These are phyloP conservation scores for Talaromyces wortmannii DNA, from an alignment of 495 filamentous ascomycete species.

Conservation along the genomic window DNA sequence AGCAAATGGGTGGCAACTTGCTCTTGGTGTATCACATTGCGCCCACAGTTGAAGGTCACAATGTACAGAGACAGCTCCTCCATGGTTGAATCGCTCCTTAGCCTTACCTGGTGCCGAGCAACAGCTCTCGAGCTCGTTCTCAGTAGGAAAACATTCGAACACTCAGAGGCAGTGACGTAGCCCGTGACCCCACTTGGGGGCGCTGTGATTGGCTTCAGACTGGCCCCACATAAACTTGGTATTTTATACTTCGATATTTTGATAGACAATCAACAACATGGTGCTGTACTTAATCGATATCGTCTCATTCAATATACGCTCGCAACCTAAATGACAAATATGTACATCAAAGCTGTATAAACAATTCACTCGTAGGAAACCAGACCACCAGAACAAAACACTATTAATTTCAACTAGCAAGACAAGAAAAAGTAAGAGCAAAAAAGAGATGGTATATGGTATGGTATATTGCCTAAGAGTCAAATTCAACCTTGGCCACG, in stretches of 20 bases:
- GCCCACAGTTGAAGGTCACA: conserved; percentile 86
- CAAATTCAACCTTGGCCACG: conserved; percentile 3
- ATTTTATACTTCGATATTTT: background rate
- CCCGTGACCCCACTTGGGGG: background rate
- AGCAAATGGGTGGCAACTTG: conserved; percentile 67
- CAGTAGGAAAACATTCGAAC: background rate
- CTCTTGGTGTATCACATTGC: conserved; percentile 53
- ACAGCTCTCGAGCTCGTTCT: background rate
- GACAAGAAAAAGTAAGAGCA: background rate
- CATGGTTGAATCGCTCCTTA: conserved; percentile 21
- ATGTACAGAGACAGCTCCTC: conserved; percentile 55
- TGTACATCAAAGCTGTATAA: background rate
- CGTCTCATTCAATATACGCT: background rate
- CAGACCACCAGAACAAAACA: background rate
- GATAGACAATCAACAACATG: background rate
- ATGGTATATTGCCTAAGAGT: background rate
- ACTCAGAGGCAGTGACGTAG: background rate
- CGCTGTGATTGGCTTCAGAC: background rate
- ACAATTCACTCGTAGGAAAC: background rate
- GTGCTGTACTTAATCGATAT: background rate
- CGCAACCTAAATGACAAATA: background rate
- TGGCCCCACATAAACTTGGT: background rate
- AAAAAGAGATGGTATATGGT: background rate
- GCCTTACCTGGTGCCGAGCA: background rate
- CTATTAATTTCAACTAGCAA: too few relatives aligned